Percentiles rank a stretch among this genome's conserved stretches.
Evolutionary conservation across 1,284 basidiomycete species (phyloP).

Genomic region (Rhizoctonia solani): DNA sequence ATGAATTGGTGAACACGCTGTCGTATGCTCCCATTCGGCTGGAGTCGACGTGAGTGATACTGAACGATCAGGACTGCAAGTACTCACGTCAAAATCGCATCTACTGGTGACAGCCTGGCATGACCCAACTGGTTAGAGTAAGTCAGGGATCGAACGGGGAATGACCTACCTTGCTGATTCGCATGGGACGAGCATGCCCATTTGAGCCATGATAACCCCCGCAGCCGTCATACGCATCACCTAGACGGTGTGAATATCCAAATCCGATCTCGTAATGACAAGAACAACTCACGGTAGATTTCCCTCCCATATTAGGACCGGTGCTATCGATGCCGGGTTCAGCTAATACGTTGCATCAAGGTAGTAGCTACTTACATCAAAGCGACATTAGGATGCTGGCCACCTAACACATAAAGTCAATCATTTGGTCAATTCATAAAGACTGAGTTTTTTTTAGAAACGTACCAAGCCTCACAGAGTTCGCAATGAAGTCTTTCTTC

Average conservation of each 20-base stretch:
- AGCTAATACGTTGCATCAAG: background rate
- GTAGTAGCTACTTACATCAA: constrained; percentile 9
- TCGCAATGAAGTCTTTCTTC: constrained; percentile 86
- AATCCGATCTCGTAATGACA: background rate
- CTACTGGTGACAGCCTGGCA: constrained; percentile 86
- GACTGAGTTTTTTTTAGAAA: background rate
- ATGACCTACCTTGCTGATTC: constrained; percentile 67
- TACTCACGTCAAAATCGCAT: constrained; percentile 79
- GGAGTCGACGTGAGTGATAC: background rate
- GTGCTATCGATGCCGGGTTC: constrained; percentile 1
- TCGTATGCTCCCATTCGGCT: constrained; percentile 96
- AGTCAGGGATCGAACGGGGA: background rate
- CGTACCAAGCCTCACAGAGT: constrained; percentile 83
- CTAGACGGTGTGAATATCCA: constrained; percentile 46
- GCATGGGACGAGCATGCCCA: constrained; percentile 98
- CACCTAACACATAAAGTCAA: background rate
- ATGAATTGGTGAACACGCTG: constrained; percentile 93
- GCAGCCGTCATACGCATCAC: constrained; percentile 96
- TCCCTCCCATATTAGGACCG: constrained; percentile 60
- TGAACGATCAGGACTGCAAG: background rate
- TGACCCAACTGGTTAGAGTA: constrained; percentile 13
- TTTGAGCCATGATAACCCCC: constrained; percentile 93
- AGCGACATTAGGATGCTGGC: constrained; percentile 24
- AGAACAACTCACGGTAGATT: constrained; percentile 69
- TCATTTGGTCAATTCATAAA: background rate